Percentiles rank a stretch among this genome's conserved stretches.
Evolutionary conservation across 306 rosid genomes (phyloP).

Genomic region (Begonia peltatifolia): DNA sequence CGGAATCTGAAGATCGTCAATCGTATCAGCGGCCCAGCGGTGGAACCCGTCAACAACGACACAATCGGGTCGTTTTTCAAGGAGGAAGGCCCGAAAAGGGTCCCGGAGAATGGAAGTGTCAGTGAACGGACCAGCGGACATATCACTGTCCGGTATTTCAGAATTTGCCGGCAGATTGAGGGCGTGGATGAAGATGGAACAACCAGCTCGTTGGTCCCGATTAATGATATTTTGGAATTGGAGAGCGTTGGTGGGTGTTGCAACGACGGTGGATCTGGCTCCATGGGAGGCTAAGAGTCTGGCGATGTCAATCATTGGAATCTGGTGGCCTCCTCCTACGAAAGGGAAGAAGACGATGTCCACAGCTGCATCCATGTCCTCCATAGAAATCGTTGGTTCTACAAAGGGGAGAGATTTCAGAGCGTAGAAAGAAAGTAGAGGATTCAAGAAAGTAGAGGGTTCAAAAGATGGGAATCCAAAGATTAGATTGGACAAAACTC

Average conservation of each 20-base stretch:
- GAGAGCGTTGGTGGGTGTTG: slow-evolving; percentile 24
- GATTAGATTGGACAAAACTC: too few species aligned
- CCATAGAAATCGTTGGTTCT: slow-evolving; percentile 1
- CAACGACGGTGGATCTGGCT: slow-evolving; percentile 22
- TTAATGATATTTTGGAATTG: slow-evolving; percentile 15
- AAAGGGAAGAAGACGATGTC: slow-evolving; percentile 32
- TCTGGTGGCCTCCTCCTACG: slow-evolving; percentile 26
- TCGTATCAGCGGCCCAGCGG: slow-evolving; percentile 14
- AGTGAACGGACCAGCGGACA: slow-evolving; percentile 5
- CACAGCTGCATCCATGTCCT: background rate
- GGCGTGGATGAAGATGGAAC: slow-evolving; percentile 4
- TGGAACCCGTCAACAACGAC: slow-evolving; percentile 13
- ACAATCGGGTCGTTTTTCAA: slow-evolving; percentile 6
- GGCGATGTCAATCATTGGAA: slow-evolving; percentile 28
- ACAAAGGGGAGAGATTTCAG: background rate
- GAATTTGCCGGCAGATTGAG: slow-evolving; percentile 3
- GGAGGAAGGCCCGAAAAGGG: slow-evolving; percentile 1
- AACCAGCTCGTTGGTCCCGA: slow-evolving; percentile 10
- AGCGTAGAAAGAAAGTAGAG: background rate
- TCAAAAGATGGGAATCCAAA: too few species aligned
- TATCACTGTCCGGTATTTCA: slow-evolving; percentile 1
- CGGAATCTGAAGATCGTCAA: slow-evolving; percentile 1
- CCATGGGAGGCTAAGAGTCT: slow-evolving; percentile 23
- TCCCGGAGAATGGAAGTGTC: slow-evolving; percentile 3
- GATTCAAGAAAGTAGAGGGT: background rate